Evolutionary conservation across 257 asterid genomes (phyloP), one percentile per base, ranked within the genome.

Genomic region (Fraxinus anomala): DNA sequence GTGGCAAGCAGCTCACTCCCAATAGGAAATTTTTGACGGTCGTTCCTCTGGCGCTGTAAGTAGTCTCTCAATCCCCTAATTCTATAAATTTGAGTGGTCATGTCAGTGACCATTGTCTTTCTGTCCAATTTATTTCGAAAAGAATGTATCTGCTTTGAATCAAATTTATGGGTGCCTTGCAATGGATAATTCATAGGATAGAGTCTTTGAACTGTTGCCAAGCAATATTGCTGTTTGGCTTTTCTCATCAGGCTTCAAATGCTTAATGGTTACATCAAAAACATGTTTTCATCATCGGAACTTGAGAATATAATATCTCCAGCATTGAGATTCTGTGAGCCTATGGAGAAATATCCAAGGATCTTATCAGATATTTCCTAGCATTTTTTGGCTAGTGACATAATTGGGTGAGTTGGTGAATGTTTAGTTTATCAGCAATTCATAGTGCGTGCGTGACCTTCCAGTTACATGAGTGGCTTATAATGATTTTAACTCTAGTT

Each of bases 1-100:
- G 47, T 26, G 65, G 76, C 37, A 72, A 72, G 33, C 66, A 72
- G 76, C 76, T 72, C 39, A 72, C 76, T 49, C 65, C 31, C 44
- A 72, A 44, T 44, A 72, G 40, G 39, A 72, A 72, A 44, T 72
- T 72, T 47, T 26, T 72, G 26, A 44, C 76, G 0, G 66, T 72
- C 14, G 39, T 72, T 2, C 76, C 66, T 1, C 37, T 72, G 30
- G 76, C 26, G n/a, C 65, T 72, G 65, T 72, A 44, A 72, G 73
- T 36, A 42, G 1, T 36, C 73, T 70, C 54, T 19, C 65, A 54
- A 54, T 54, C 65, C 65, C 24, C 23, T 54, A 54, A 54, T 17
- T 54, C 24, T 54, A 54, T 54, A n/a, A 19, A 54, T 16, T 54
- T 5, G 26, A 17, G 65, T 54, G 65, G 26, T 54, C 24, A 54